Conservation (phyloP, 2,329 filamentous ascomycete species). For the Beauveria brongniartii region DNA sequence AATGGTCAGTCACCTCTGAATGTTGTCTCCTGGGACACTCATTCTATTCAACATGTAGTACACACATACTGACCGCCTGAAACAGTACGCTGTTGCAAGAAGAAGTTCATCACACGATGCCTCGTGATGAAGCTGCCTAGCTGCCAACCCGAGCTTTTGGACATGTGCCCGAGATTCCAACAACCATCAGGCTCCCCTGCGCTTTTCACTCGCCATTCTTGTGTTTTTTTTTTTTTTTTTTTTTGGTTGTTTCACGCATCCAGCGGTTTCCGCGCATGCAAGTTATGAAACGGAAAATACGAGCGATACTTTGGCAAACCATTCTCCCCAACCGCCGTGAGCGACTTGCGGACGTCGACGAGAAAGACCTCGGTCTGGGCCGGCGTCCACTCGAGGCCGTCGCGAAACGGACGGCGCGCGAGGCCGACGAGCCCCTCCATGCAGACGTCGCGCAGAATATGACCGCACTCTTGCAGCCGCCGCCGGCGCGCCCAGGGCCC, state of each 20-base stretch:
- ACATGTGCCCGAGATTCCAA: too few species aligned
- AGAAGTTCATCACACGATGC: too few species aligned
- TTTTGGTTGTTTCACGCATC: slow-evolving; percentile 1
- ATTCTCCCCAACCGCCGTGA: slow-evolving; percentile 26
- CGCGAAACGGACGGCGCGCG: slow-evolving; percentile 29
- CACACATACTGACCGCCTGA: neutral
- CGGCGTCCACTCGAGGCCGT: slow-evolving; percentile 32
- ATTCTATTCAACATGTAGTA: neutral
- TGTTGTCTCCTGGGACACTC: neutral
- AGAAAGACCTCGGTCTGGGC: slow-evolving; percentile 37
- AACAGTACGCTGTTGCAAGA: neutral
- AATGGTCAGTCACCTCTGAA: neutral
- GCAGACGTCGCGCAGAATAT: slow-evolving; percentile 35
- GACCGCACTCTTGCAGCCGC: slow-evolving; percentile 36
- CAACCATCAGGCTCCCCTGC: neutral
- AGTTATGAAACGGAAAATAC: slow-evolving; percentile 32
- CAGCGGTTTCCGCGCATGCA: slow-evolving; percentile 31
- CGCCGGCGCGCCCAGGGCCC: slow-evolving; percentile 39
- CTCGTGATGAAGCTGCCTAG: too few species aligned
- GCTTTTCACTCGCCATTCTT: neutral
- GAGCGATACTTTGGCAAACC: slow-evolving; percentile 28
- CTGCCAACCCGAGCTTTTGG: too few species aligned
- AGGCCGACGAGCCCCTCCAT: slow-evolving; percentile 33
- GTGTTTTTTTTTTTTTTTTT: too few species aligned
- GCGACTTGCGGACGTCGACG: slow-evolving; percentile 31